Evolutionary conservation across 225 moss, liverwort and hornwort species (phyloP), one percentile per base, ranked within the genome.

Genomic region (Polytrichum formosum): DNA sequence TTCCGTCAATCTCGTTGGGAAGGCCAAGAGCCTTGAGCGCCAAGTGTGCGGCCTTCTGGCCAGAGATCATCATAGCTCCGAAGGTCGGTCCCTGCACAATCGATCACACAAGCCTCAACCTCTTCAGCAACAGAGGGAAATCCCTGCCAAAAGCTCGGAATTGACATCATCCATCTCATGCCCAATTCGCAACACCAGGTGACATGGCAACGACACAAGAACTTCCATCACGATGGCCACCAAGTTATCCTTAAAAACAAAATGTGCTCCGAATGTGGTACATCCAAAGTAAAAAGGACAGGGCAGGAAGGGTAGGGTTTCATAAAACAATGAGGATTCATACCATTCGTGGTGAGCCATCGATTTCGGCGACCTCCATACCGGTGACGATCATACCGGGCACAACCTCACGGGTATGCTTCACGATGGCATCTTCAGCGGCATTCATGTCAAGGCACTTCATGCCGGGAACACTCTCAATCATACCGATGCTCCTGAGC

Each of bases 321-420:
- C 37, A 9, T 9, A 10, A 10, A 13, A 10, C 2, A 35, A 9
- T 35, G 9, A 5, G 4, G n/a, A 21, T 0, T 21, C 53, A 5
- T 63, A 92, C 97, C 97, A 97, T 97, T 65, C 94, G 79, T 0
- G 96, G 96, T 1, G 93, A 87, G 2, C 96, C 96, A 28, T 93
- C 96, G n/a, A 97, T 92, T 35, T 97, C 97, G 0, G 97, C 97
- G 1, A 94, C 97, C 77, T 97, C 94, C 97, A 97, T 97, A 23
- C 97, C 94, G 1, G 94, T 94, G 67, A 97, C 85, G 58, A 97
- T 97, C 94, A 97, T 97, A 28, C 97, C 94, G 0, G 97, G 97
- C 9, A 94, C 94, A 6, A 97, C 92, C 83, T 92, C 92, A 1
- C 94, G 97, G 0, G 97, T 97, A 60, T 84, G 37, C 70, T 83